Evolutionary conservation across 805 yeast genomes (phyloP), one percentile per base, ranked within the genome.

Genomic region (Candida lessepsii): DNA sequence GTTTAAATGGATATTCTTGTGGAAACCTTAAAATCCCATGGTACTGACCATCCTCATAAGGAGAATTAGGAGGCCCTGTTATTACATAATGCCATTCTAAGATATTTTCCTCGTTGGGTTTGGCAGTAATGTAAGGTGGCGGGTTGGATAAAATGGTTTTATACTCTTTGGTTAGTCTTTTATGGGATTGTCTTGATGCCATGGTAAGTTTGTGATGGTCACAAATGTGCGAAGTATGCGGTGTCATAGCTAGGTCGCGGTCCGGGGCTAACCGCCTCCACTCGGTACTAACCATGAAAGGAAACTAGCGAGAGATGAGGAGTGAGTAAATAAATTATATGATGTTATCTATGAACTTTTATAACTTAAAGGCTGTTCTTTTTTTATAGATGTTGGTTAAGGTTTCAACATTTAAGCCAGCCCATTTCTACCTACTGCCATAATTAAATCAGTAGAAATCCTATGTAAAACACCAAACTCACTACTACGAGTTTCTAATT

Each of bases 1-100:
- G 96, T 50, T 86, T 81, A 68, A 86, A 87, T 0, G 96, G 97
- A 53, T 89, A 89, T 50, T 88, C 95, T 10, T 75, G 61, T 0
- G 96, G 95, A 59, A 89, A 87, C 11, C 82, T 67, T 16, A 89
- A 70, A n/a, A 86, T 75, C 1, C 97, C 96, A 56, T 89, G 96
- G 57, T 85, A 89, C 57, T 87, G 93, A 0, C 97, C 97, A 16
- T 77, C 78, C 41, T 75, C 83, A 60, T 84, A 91, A 3, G 95
- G 95, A 1, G 96, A 86, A 27, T 81, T 82, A 10, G 93, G 89
- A 4, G 97, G 96, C 1, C 98, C 98, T 0, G 88, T 82, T 37
- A 91, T 83, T 23, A 90, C 76, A 57, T 87, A 91, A 61, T 89
- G 96, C 96, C 97, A 90, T 58, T 87, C 95, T 40, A 93, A 67